phyloP scores from a whole-genome alignment of 2,329 filamentous ascomycete species.

The Cercospora citrullina region DNA sequence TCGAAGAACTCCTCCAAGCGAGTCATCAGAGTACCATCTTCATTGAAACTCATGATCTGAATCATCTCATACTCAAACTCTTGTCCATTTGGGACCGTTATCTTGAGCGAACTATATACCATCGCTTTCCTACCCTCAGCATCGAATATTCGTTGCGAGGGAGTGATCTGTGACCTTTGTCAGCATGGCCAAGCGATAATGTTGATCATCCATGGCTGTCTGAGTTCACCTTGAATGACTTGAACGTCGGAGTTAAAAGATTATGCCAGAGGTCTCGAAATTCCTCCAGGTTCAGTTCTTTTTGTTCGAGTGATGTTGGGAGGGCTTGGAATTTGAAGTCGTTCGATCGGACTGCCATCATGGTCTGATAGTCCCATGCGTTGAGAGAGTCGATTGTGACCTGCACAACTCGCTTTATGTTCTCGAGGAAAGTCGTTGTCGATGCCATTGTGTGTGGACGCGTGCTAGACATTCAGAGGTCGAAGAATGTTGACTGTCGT shows the following conservation, averaged over 20 bases:
- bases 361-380: neutral
- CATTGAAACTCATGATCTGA: conserved; percentile 1
- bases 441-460: neutral
- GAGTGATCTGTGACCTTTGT: neutral
- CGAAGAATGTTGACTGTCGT: neutral
- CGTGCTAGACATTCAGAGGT: neutral
- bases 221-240: neutral
- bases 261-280: neutral
- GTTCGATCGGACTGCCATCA: neutral
- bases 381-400: neutral
- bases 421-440: neutral
- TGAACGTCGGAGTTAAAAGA: neutral
- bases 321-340: conserved; percentile 6
- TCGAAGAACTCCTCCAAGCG: conserved; percentile 10
- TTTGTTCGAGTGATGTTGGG: neutral
- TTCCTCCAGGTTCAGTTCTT: neutral
- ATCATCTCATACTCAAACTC: conserved; percentile 6
- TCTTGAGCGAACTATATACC: neutral
- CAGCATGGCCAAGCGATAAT: neutral
- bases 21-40: neutral
- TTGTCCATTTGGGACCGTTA: neutral
- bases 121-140: neutral
- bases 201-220: neutral
- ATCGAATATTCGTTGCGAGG: neutral
- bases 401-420: conserved; percentile 4